A percentile compares a stretch with the other conserved stretches of the same genome.
phyloP scores from a whole-genome alignment of 164 flowering plant species.

The Protea cynaroides region DNA sequence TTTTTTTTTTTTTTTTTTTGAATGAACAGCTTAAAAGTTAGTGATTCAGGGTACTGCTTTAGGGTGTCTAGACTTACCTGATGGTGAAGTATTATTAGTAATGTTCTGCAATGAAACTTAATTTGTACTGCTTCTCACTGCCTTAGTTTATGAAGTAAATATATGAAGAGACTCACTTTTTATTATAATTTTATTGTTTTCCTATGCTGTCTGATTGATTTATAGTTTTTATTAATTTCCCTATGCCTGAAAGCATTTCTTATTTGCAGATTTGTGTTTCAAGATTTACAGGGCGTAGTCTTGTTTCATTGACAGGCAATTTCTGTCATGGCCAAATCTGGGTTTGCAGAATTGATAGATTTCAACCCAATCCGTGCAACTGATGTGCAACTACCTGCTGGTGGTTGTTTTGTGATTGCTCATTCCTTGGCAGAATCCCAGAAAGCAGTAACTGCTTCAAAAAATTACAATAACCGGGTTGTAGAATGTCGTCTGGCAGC shows the following conservation, averaged over 20 bases:
- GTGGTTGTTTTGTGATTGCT: slow-evolving; percentile 87
- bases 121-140: no score
- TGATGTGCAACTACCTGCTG: slow-evolving; percentile 93
- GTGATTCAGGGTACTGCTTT: no score
- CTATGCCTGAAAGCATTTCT: not conserved
- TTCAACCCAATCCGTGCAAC: slow-evolving; percentile 94
- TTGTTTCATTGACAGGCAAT: slow-evolving; percentile 59
- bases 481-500: slow-evolving; percentile 94
- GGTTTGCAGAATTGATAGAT: slow-evolving; percentile 93
- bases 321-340: slow-evolving; percentile 90
- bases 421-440: slow-evolving; percentile 94
- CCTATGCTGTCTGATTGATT: not conserved
- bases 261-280: not conserved
- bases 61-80: no score
- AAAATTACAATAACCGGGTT: slow-evolving; percentile 93
- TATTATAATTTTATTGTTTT: not conserved
- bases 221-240: not conserved
- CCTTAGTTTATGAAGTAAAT: no score
- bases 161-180: no score
- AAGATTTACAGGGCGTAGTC: not conserved
- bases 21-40: no score
- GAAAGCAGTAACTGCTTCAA: slow-evolving; percentile 97
- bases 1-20: no score
- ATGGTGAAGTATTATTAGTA: no score
- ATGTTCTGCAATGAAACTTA: no score